These are phyloP conservation scores for Claviceps monticola DNA, from an alignment of 2,329 filamentous ascomycete genomes.

Conservation along the genomic window DNA sequence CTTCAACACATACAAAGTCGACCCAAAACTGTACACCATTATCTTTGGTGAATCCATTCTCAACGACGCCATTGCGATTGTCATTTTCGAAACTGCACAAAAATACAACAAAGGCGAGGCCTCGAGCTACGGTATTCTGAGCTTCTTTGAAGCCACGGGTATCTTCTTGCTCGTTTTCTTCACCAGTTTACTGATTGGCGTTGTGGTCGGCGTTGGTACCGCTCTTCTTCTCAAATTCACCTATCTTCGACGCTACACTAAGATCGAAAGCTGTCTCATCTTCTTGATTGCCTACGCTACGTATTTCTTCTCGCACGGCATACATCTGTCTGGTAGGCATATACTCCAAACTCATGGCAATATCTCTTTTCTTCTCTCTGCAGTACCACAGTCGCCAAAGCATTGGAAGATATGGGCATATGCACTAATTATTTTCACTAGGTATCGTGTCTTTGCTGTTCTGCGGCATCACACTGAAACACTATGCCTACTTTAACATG, in stretches of 20 bases:
- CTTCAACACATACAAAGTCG: constrained; percentile 98
- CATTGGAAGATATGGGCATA: too few relatives aligned
- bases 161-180: constrained; percentile 96
- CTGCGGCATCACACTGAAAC: constrained; percentile 95
- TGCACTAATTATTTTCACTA: constrained; percentile 18
- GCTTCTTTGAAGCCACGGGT: constrained; percentile 80
- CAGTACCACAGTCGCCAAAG: not conserved
- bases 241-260: constrained; percentile 79
- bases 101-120: constrained; percentile 68
- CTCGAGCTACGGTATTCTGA: constrained; percentile 62
- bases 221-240: constrained; percentile 90
- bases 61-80: constrained; percentile 96
- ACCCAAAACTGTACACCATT: constrained; percentile 94
- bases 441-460: constrained; percentile 94
- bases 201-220: constrained; percentile 73
- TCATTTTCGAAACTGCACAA: constrained; percentile 95
- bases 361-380: not conserved
- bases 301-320: constrained; percentile 94
- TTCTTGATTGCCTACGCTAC: constrained; percentile 90
- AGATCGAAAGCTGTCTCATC: constrained; percentile 92
- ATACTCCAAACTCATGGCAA: too few relatives aligned
- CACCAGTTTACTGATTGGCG: constrained; percentile 78
- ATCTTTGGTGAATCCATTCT: constrained; percentile 98
- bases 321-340: constrained; percentile 80
- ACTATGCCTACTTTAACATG: constrained; percentile 99